A percentile compares a stretch with the other conserved stretches of the same genome.
phyloP scores from a whole-genome alignment of 495 filamentous ascomycete genomes.

The Podospora fimiseda region DNA sequence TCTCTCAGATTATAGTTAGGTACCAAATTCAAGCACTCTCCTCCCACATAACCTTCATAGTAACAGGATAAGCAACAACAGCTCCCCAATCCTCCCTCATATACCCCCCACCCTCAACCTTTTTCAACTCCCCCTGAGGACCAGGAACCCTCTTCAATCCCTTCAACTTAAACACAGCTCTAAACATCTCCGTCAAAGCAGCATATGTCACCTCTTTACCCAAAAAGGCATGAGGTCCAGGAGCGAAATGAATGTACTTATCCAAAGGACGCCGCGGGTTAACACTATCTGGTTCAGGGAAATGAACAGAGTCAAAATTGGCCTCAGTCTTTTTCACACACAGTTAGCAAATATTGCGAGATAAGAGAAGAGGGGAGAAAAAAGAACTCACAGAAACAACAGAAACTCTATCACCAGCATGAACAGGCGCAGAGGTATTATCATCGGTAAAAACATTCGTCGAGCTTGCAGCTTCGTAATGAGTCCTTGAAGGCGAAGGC shows the following conservation, averaged over 20 bases:
- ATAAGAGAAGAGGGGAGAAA: background rate
- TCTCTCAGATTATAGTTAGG: no score
- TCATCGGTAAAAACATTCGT: slow-evolving; percentile 46
- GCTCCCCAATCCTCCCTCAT: slow-evolving; percentile 68
- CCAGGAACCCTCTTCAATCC: slow-evolving; percentile 65
- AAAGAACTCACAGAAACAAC: slow-evolving; percentile 50
- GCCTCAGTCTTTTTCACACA: slow-evolving; percentile 47
- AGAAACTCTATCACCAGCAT: slow-evolving; percentile 38
- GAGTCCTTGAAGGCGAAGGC: slow-evolving; percentile 36
- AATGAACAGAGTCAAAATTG: slow-evolving; percentile 53
- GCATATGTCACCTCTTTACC: slow-evolving; percentile 55
- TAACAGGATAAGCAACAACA: slow-evolving; percentile 68
- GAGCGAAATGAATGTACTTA: slow-evolving; percentile 61
- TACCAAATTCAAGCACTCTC: slow-evolving; percentile 14
- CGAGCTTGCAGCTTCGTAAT: slow-evolving; percentile 44
- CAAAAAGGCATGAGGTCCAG: slow-evolving; percentile 56
- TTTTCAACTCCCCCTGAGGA: slow-evolving; percentile 66
- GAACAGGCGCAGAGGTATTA: slow-evolving; percentile 39
- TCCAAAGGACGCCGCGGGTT: slow-evolving; percentile 61
- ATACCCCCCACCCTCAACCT: slow-evolving; percentile 60
- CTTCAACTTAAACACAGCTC: slow-evolving; percentile 56
- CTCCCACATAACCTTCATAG: slow-evolving; percentile 53
- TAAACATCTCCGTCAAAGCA: slow-evolving; percentile 61
- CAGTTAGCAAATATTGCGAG: slow-evolving; percentile 18
- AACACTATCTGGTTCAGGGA: slow-evolving; percentile 63